Evolutionary conservation across 257 asterid species (phyloP).

Genomic region (Linaria vulgaris): DNA sequence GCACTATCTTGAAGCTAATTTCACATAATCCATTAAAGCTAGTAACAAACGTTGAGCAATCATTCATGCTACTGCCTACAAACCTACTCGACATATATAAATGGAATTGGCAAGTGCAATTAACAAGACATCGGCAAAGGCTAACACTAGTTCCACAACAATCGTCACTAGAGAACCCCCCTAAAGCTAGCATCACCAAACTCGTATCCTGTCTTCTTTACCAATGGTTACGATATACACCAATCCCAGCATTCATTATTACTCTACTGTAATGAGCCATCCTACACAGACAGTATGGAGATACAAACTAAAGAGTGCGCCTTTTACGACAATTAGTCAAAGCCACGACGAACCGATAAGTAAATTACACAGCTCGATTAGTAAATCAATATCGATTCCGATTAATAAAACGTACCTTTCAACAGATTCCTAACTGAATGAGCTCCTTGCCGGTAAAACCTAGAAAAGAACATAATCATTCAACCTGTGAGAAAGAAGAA

Average conservation of each 20-base stretch:
- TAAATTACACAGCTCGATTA: not conserved
- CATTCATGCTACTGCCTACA: not conserved
- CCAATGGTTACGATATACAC: not conserved
- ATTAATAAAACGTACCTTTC: slow-evolving; percentile 34
- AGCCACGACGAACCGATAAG: not conserved
- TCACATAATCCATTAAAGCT: not conserved
- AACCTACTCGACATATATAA: not conserved
- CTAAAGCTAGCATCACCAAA: not conserved
- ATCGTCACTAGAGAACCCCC: not conserved
- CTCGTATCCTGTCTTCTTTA: not conserved
- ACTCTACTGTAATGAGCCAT: not conserved
- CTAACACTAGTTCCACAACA: not conserved
- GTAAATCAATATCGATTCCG: not conserved
- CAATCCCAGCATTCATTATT: no score
- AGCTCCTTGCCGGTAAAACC: slow-evolving; percentile 44
- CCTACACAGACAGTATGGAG: not conserved
- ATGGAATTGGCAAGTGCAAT: no score
- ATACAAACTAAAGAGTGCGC: not conserved
- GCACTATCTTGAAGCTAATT: not conserved
- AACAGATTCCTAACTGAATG: slow-evolving; percentile 34
- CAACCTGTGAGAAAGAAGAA: slow-evolving; percentile 31
- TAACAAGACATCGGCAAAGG: not conserved
- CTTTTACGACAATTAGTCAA: not conserved
- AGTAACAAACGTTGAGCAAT: not conserved
- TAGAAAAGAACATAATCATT: slow-evolving; percentile 49